A percentile compares a stretch with the other conserved stretches of the same genome.
Conservation (phyloP, 805 yeast species). For the Cyberlindnera misumaiensis region DNA sequence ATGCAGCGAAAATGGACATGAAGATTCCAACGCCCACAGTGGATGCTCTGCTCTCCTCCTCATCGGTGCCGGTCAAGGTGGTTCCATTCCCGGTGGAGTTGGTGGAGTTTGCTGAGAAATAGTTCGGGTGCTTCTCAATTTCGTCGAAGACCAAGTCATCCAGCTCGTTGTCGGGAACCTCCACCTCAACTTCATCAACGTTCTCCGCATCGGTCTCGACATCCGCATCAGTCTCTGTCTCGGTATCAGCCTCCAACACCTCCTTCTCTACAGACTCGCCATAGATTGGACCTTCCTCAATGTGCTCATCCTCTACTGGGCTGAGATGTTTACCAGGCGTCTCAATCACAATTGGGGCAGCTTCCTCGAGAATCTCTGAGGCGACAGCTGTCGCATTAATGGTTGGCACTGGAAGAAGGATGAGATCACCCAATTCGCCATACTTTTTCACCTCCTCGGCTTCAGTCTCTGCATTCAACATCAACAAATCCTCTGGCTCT, state of each 20-base stretch:
- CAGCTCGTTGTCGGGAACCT: slow-evolving; percentile 1
- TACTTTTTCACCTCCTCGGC: slow-evolving; percentile 20
- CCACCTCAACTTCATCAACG: slow-evolving; percentile 5
- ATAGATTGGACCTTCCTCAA: no score
- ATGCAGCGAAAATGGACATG: background rate
- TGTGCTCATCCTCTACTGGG: slow-evolving; percentile 2
- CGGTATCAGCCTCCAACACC: no score
- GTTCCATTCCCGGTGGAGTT: slow-evolving; percentile 1
- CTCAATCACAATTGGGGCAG: background rate
- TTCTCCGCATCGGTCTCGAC: background rate
- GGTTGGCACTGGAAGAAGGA: background rate
- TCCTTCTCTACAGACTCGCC: no score
- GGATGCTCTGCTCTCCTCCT: slow-evolving; percentile 1
- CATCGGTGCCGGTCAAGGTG: slow-evolving; percentile 2
- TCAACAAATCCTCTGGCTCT: slow-evolving; percentile 23
- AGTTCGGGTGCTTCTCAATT: slow-evolving; percentile 1
- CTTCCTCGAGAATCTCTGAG: background rate
- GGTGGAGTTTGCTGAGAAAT: background rate
- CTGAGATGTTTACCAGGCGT: no score
- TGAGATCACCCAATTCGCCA: slow-evolving; percentile 22
- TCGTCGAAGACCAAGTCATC: slow-evolving; percentile 13
- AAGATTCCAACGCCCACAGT: background rate
- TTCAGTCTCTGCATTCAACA: slow-evolving; percentile 22
- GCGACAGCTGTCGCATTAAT: background rate
- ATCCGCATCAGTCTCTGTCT: no score